Evolutionary conservation across 176 grass and related monocot species (phyloP), one percentile per base, ranked within the genome.

Genomic region (Elaeis guineensis): DNA sequence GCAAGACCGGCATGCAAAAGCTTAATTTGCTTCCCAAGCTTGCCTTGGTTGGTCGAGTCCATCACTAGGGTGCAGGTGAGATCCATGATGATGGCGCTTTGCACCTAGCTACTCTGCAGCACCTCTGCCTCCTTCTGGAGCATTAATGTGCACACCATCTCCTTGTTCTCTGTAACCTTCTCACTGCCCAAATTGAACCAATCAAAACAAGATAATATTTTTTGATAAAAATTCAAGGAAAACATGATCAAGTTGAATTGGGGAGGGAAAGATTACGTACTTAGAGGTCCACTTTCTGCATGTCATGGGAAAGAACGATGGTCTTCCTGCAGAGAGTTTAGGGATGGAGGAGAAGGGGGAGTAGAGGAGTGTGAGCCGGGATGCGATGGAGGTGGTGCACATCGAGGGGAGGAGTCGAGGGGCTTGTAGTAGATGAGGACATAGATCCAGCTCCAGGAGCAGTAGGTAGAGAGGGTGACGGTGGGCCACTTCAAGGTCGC

Each of bases 1-100:
- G 63, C 26, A 5, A 65, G 63, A 17, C 52, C 63, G 0, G 0
- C 22, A 5, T 5, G 51, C 16, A 66, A 20, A 2, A 66, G 49
- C 50, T 53, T 66, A 26, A 66, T 19, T 66, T 66, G 63, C 63
- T 66, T 50, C n/a, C 16, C 16, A 14, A 66, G 63, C 50, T 66
- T 66, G n/a, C 5, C 17, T 5, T 28, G 63, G 11, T 66, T 49
- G 2, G 22, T 8, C 0, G 49, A 50, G 51, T 66, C 63, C 17
- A 66, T 66, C 21, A 50, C 63, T 7, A 66, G 63, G 4, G 50
- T 49, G 23, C 63, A 49, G 23, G 63, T 48, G 63, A 66, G 49
- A 50, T 66, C 63, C 63, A 53, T 66, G 50, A 66, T 6, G 21
- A 17, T 66, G 24, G 63, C 63, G 17, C 63, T 65, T 22, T 28